These are phyloP conservation scores for Inga laurina DNA, from an alignment of 306 rosid genomes.

Conservation along the genomic window DNA sequence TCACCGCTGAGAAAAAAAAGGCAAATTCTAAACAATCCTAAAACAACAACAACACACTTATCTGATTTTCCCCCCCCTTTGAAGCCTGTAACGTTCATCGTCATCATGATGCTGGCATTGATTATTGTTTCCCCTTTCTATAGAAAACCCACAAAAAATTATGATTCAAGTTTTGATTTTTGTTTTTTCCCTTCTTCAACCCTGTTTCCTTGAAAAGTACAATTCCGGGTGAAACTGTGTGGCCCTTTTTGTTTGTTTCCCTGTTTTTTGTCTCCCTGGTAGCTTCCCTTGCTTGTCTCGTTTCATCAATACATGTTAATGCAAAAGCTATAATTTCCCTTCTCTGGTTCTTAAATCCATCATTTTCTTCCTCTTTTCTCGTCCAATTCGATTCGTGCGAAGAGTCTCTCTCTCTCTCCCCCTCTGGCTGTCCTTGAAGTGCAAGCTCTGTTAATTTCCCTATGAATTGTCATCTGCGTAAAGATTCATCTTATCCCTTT, in stretches of 20 bases:
- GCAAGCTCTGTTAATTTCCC: neutral
- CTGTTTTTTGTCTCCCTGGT: neutral
- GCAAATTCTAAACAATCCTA: neutral
- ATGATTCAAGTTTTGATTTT: neutral
- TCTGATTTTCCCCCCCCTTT: neutral
- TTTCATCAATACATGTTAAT: neutral
- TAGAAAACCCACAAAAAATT: neutral
- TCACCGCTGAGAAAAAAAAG: neutral
- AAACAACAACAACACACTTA: neutral
- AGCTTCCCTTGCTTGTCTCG: constrained; percentile 17
- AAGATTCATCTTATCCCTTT: neutral
- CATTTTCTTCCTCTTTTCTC: constrained; percentile 14
- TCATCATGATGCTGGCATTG: constrained; percentile 36
- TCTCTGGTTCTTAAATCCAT: neutral
- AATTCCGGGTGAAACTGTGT: neutral
- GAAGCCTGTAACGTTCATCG: constrained; percentile 23
- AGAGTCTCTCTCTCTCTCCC: neutral
- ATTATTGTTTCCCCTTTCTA: neutral
- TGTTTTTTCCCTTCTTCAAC: neutral
- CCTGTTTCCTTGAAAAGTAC: neutral
- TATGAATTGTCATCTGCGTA: neutral
- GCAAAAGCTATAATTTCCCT: neutral
- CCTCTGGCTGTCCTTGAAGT: neutral
- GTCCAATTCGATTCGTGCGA: neutral
- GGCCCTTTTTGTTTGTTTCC: neutral